These are phyloP conservation scores for Pilaira anomala DNA, from an alignment of 192 early-diverging fungal species.

Conservation along the genomic window DNA sequence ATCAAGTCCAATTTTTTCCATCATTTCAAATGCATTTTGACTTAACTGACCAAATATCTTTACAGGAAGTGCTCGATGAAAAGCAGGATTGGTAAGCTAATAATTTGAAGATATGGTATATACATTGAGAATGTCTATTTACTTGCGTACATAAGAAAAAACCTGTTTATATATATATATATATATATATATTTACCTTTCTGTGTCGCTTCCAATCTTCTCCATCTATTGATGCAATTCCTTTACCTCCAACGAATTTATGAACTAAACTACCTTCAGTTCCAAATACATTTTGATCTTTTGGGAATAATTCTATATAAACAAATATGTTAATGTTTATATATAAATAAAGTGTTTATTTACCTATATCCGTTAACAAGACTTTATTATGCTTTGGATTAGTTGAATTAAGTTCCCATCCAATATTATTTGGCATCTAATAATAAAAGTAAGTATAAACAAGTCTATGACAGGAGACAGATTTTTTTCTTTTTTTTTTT, in stretches of 20 bases:
- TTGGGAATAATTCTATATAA: background rate
- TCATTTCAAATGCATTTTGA: conserved; percentile 2
- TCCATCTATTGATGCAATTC: conserved; percentile 1
- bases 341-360: background rate
- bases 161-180: too few species aligned
- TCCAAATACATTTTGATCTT: background rate
- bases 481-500: background rate
- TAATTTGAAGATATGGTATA: background rate
- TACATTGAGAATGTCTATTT: background rate
- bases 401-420: conserved; percentile 1
- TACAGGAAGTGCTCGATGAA: conserved; percentile 13
- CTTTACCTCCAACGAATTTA: conserved; percentile 7
- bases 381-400: background rate
- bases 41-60: conserved; percentile 10
- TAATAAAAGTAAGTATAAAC: background rate
- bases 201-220: conserved; percentile 24
- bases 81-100: conserved; percentile 22
- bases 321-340: background rate
- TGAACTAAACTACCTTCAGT: background rate
- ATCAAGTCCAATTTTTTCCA: background rate
- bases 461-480: too few species aligned
- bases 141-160: too few species aligned
- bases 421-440: background rate
- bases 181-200: conserved; percentile 13
- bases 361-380: conserved; percentile 2